Percentiles rank a stretch among this genome's conserved stretches.
These are phyloP conservation scores for Aphanomyces stellatus DNA, from an alignment of 352 stramenopile genomes.

Conservation along the genomic window DNA sequence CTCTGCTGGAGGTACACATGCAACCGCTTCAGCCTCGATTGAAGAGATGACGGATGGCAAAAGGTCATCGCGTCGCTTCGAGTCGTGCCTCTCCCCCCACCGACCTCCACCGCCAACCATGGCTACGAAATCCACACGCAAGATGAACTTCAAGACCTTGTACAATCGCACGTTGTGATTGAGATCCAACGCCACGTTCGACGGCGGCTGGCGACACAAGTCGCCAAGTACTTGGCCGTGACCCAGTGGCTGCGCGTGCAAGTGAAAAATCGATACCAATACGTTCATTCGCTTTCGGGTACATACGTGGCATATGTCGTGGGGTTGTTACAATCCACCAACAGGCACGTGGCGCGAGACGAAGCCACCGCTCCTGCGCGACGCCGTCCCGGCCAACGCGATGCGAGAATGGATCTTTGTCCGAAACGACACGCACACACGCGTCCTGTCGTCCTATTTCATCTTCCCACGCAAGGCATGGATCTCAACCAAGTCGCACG, in stretches of 20 bases:
- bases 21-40: too few species aligned
- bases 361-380: not conserved
- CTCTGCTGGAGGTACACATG: too few species aligned
- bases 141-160: not conserved
- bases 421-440: not conserved
- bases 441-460: not conserved
- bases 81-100: not conserved
- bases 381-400: not conserved
- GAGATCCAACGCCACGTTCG: slow-evolving; percentile 2
- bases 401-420: slow-evolving; percentile 4
- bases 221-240: not conserved
- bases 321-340: not conserved
- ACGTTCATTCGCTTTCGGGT: not conserved
- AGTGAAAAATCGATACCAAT: slow-evolving; percentile 9
- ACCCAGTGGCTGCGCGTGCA: slow-evolving; percentile 12
- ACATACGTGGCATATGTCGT: not conserved
- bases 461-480: not conserved
- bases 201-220: not conserved
- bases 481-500: not conserved
- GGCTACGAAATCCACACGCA: not conserved
- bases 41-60: too few species aligned
- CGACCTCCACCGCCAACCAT: not conserved
- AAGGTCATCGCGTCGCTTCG: not conserved
- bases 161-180: not conserved
- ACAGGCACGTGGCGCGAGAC: not conserved